Evolutionary conservation across 2,329 filamentous ascomycete genomes (phyloP).

Genomic region (Amylocarpus encephaloides): DNA sequence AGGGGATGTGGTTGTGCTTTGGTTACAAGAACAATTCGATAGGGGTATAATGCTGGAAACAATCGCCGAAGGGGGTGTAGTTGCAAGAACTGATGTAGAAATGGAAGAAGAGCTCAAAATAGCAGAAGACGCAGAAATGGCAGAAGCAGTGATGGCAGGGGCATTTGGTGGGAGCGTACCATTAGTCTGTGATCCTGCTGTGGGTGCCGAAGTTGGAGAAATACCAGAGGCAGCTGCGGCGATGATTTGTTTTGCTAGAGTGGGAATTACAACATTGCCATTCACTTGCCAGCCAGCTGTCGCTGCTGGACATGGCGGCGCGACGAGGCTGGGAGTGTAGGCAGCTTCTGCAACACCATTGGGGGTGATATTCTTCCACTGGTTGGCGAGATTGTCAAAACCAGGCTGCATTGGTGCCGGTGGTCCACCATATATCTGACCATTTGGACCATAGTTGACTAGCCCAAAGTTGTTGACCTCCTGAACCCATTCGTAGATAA

Average conservation of each 20-base stretch:
- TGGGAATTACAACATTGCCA: slow-evolving; percentile 62
- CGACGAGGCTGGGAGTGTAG: slow-evolving; percentile 56
- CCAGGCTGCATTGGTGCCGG: slow-evolving; percentile 70
- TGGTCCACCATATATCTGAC: slow-evolving; percentile 44
- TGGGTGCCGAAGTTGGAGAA: not conserved
- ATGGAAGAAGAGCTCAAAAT: too few relatives aligned
- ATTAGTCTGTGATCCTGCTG: too few relatives aligned
- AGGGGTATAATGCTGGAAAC: too few relatives aligned
- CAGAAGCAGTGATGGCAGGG: too few relatives aligned
- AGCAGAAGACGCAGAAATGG: too few relatives aligned
- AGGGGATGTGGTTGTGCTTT: too few relatives aligned
- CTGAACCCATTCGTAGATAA: slow-evolving; percentile 86
- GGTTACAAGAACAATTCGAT: too few relatives aligned
- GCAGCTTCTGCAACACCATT: slow-evolving; percentile 57
- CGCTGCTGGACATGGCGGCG: slow-evolving; percentile 62
- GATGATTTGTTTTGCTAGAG: slow-evolving; percentile 41
- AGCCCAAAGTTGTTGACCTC: slow-evolving; percentile 79
- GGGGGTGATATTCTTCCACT: slow-evolving; percentile 65
- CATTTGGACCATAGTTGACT: slow-evolving; percentile 62
- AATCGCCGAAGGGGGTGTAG: too few relatives aligned
- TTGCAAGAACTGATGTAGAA: too few relatives aligned
- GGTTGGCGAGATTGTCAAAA: slow-evolving; percentile 66
- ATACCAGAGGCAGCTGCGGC: not conserved
- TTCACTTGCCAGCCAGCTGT: slow-evolving; percentile 69
- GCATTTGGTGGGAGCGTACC: too few relatives aligned